phyloP scores from a whole-genome alignment of 2,329 filamentous ascomycete genomes.

The Microcyclosporella mali region DNA sequence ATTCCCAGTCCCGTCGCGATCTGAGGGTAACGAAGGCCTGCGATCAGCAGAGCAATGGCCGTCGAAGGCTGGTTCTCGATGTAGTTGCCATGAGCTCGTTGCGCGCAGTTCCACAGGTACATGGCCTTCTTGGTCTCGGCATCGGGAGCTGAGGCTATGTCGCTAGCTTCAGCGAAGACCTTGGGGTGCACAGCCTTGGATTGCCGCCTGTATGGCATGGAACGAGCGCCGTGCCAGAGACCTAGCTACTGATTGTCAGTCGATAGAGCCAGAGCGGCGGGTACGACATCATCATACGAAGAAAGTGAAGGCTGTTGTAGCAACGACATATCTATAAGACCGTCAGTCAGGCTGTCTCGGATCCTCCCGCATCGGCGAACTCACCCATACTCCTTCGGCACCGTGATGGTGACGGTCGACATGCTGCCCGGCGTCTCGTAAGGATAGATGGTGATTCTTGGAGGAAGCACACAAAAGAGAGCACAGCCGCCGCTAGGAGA shows the following conservation, averaged over 20 bases:
- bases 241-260: slow-evolving; percentile 32
- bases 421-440: slow-evolving; percentile 2
- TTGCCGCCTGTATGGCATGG: slow-evolving; percentile 42
- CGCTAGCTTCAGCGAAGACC: slow-evolving; percentile 51
- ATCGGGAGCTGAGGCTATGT: slow-evolving; percentile 41
- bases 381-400: slow-evolving; percentile 47
- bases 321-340: slow-evolving; percentile 48
- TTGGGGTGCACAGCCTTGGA: slow-evolving; percentile 54
- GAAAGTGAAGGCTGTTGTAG: slow-evolving; percentile 49
- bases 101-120: slow-evolving; percentile 46
- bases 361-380: slow-evolving; percentile 10
- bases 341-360: slow-evolving; percentile 4
- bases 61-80: slow-evolving; percentile 52
- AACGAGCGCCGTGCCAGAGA: slow-evolving; percentile 46
- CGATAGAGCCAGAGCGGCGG: neutral
- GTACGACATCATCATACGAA: slow-evolving; percentile 28
- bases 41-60: slow-evolving; percentile 47
- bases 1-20: slow-evolving; percentile 42
- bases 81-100: slow-evolving; percentile 51
- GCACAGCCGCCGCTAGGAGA: neutral
- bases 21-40: slow-evolving; percentile 49
- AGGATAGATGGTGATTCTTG: slow-evolving; percentile 1
- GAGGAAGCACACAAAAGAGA: neutral
- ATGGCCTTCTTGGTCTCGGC: slow-evolving; percentile 38
- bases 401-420: slow-evolving; percentile 32